Base-by-base conservation (phyloP, 306 rosid species). In the Argentina anserina region DNA sequence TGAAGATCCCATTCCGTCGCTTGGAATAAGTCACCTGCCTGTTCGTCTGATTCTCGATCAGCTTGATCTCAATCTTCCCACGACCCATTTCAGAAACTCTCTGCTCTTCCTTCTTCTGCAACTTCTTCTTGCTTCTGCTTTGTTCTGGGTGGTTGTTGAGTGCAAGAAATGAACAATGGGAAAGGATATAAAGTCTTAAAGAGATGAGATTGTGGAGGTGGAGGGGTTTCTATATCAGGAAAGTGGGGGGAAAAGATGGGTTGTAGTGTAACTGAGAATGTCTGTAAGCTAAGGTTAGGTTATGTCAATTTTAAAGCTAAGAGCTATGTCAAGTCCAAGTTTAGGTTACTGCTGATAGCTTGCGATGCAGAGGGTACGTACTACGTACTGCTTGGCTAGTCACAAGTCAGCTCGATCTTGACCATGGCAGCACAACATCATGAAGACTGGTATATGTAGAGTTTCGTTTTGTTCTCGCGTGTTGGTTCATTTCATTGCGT, bases 1-100 rank as follows among this genome's bases (percentile, higher is more conserved):
- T 92, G 87, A 87, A 79, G 74, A 92, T 84, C 63, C 98, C 98
- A 83, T 85, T 89, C 10, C 96, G 28, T 66, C 96, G 66, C 73
- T 90, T 92, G 21, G 96, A 90, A 86, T 88, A 92, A 43, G 98
- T 90, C 6, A 92, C 98, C 70, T 92, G 98, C 84, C 96, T 78
- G 88, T 88, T 92, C 5, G 96, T 92, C 6, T 83, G 86, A 77
- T 92, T 92, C 78, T 88, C 92, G 2, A 92, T 92, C 85, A 76
- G 52, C 87, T 88, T 92, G 76, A 88, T 86, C 88, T 88, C 89
- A 47, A 87, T 86, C 88, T 88, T 92, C 29, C 98, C 98, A 20
- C 96, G 92, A 21, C 92, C 94, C 93, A 84, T 86, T 62, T 73
- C 14, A 10, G 42, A 17, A 18, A 18, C 31, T 42, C 10, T 15